These are phyloP conservation scores for Plectosphaerella sp. DNA, from an alignment of 2,329 filamentous ascomycete genomes.

Conservation along the genomic window DNA sequence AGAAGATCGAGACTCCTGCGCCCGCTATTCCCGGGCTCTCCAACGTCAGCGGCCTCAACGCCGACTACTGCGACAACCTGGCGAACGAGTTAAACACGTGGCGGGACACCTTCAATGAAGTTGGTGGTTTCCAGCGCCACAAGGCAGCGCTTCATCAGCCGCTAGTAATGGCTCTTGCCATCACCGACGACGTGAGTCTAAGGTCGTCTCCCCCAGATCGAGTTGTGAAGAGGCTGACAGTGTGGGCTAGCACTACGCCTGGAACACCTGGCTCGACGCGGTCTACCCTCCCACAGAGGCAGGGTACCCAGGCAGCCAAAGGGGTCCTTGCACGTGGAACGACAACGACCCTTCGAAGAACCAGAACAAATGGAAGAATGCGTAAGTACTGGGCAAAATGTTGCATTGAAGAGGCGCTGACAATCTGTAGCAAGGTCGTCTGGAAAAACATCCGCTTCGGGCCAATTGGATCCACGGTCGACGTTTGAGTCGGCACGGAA, in stretches of 20 bases:
- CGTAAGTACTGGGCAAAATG: background rate
- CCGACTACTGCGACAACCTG: background rate
- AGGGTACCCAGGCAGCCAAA: background rate
- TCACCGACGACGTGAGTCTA: constrained; percentile 6
- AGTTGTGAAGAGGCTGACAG: constrained; percentile 1
- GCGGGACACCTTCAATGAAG: background rate
- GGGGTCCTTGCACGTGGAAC: constrained; percentile 3
- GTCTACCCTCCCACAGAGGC: background rate
- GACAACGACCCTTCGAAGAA: background rate
- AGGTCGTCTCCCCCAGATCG: background rate
- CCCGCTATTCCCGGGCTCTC: background rate
- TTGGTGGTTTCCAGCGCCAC: background rate
- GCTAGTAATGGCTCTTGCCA: constrained; percentile 8
- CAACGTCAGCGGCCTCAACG: background rate
- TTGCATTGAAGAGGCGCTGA: background rate
- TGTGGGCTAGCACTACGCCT: constrained; percentile 1
- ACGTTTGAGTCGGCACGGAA: background rate
- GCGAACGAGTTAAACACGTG: background rate
- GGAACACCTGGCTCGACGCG: constrained; percentile 7
- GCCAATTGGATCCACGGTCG: constrained; percentile 35
- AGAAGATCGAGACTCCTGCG: constrained; percentile 42
- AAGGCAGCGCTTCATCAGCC: background rate
- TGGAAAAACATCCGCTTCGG: constrained; percentile 46
- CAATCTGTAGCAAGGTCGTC: constrained; percentile 26
- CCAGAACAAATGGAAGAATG: background rate